phyloP scores from a whole-genome alignment of 2,329 filamentous ascomycete genomes.

The Eutypella sp. region DNA sequence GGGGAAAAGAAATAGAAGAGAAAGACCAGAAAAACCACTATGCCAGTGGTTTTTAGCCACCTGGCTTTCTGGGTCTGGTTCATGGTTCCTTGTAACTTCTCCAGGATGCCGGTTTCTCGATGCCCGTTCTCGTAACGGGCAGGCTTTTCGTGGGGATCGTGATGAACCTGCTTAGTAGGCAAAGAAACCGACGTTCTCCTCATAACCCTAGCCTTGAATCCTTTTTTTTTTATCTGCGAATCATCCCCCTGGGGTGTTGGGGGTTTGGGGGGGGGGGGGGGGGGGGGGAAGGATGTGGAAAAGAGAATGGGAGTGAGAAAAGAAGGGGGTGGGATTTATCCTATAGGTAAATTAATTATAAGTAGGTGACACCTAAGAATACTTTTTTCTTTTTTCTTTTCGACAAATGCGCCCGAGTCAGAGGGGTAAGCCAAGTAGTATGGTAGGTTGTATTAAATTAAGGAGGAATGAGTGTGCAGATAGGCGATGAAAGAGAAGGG shows the following conservation, averaged over 20 bases:
- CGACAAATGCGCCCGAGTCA: too few relatives aligned
- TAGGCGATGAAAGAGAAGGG: neutral
- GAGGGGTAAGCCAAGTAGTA: too few relatives aligned
- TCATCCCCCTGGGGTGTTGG: slow-evolving; percentile 22
- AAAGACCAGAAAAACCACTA: slow-evolving; percentile 54
- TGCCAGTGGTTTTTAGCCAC: slow-evolving; percentile 61
- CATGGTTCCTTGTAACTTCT: slow-evolving; percentile 55
- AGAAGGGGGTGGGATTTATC: slow-evolving; percentile 3
- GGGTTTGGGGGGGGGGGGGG: too few relatives aligned
- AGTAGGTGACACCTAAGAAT: slow-evolving; percentile 7
- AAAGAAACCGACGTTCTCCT: slow-evolving; percentile 61
- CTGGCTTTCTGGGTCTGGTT: slow-evolving; percentile 61
- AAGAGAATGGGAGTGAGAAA: slow-evolving; percentile 1
- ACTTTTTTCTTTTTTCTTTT: too few relatives aligned
- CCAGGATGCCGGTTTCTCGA: slow-evolving; percentile 43
- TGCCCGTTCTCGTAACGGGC: slow-evolving; percentile 51
- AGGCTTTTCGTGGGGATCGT: slow-evolving; percentile 62
- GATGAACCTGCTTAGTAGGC: slow-evolving; percentile 54
- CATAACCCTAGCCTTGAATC: slow-evolving; percentile 40
- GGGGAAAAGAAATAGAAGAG: slow-evolving; percentile 62
- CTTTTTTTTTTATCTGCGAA: too few relatives aligned
- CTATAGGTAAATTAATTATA: slow-evolving; percentile 14
- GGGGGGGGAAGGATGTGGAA: slow-evolving; percentile 10
- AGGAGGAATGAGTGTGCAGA: neutral
- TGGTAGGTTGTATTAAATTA: neutral